Conservation (phyloP, 306 rosid genomes). For the Cajanus cajan region DNA sequence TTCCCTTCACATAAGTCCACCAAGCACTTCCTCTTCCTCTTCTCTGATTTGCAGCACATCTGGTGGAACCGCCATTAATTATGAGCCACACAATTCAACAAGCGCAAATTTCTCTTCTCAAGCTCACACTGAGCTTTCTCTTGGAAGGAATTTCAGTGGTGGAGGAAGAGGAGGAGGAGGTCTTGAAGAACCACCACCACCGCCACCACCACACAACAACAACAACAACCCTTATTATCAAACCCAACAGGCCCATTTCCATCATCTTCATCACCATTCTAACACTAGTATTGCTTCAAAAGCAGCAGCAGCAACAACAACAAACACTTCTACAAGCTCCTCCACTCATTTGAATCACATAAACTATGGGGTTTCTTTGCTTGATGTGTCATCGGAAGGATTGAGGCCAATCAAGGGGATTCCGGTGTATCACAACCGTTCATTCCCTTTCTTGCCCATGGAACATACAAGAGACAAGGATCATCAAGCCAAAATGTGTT, state of each 20-base stretch:
- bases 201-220: background rate
- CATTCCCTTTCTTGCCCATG: constrained; percentile 69
- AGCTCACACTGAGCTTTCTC: constrained; percentile 75
- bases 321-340: background rate
- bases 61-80: no score
- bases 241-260: constrained; percentile 18
- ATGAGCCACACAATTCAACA: constrained; percentile 23
- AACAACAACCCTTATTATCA: constrained; percentile 31
- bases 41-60: constrained; percentile 34
- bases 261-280: constrained; percentile 21
- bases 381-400: constrained; percentile 53
- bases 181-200: constrained; percentile 11
- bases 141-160: constrained; percentile 45
- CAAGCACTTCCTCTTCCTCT: constrained; percentile 40
- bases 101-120: constrained; percentile 20
- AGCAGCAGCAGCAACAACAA: background rate
- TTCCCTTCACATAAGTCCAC: constrained; percentile 87
- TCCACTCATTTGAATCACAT: constrained; percentile 30
- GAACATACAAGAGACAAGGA: constrained; percentile 48
- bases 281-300: background rate
- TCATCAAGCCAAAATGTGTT: constrained; percentile 46
- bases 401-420: constrained; percentile 84
- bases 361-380: constrained; percentile 49
- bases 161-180: constrained; percentile 21
- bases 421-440: constrained; percentile 82